Percentiles rank a stretch among this genome's conserved stretches.
Evolutionary conservation across 257 asterid genomes (phyloP).

Genomic region (Jasminum sambac): DNA sequence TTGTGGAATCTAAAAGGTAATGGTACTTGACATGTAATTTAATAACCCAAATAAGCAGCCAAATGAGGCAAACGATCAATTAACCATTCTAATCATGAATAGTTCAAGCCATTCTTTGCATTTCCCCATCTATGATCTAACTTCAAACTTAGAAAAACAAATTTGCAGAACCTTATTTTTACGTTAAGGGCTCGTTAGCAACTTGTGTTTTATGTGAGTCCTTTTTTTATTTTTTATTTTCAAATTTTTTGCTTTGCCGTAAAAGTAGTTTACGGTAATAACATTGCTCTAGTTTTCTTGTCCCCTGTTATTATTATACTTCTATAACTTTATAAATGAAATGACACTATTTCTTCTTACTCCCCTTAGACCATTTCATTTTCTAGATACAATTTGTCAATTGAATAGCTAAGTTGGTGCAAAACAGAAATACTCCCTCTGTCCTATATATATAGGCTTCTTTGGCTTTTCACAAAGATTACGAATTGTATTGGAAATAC

Average conservation of each 20-base stretch:
- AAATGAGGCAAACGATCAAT: slow-evolving; percentile 10
- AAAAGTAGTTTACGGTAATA: too few species aligned
- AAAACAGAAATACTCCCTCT: too few species aligned
- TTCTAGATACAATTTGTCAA: neutral
- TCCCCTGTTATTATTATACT: neutral
- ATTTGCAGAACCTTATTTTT: neutral
- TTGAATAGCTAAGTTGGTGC: neutral
- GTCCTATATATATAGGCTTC: too few species aligned
- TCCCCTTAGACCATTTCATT: neutral
- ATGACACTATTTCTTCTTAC: neutral
- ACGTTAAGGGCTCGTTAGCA: neutral
- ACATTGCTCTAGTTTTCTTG: neutral
- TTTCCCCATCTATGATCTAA: neutral
- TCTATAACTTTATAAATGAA: neutral
- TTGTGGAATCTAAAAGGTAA: slow-evolving; percentile 80
- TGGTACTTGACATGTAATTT: neutral
- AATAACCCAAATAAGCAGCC: slow-evolving; percentile 2
- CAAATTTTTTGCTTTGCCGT: too few species aligned
- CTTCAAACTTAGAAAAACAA: too few species aligned
- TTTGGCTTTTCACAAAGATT: too few species aligned
- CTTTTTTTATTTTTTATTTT: too few species aligned
- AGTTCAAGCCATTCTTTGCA: neutral
- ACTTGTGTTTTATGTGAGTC: neutral
- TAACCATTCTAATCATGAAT: slow-evolving; percentile 15
- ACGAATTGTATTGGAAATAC: too few species aligned